phyloP scores from a whole-genome alignment of 2,329 filamentous ascomycete species.

The Penicillium sp. region DNA sequence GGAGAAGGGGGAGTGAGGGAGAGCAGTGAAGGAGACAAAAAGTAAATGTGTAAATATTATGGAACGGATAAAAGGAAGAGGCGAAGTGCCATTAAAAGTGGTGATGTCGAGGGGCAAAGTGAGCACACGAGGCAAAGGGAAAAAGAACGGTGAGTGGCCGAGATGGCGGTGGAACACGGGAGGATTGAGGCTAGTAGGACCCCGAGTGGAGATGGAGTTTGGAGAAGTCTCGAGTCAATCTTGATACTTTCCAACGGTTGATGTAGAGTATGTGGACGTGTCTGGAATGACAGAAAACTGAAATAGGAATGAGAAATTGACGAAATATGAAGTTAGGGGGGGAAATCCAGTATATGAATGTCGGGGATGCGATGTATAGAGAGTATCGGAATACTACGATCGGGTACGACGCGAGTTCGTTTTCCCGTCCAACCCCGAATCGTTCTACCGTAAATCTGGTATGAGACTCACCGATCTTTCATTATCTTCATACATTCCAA shows the following conservation, averaged over 20 bases:
- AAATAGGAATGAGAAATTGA: neutral
- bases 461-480: neutral
- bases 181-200: conserved; percentile 8
- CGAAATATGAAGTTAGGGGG: neutral
- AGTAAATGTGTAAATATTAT: neutral
- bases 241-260: too few relatives aligned
- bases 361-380: too few relatives aligned
- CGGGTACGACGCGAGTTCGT: neutral
- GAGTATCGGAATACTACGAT: neutral
- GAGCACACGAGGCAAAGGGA: conserved; percentile 13
- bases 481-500: neutral
- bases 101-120: conserved; percentile 22
- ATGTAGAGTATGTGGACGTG: too few relatives aligned
- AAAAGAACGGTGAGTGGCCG: conserved; percentile 21
- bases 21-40: neutral
- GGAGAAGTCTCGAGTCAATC: neutral
- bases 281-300: too few relatives aligned
- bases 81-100: conserved; percentile 1
- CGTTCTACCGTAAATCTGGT: neutral
- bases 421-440: neutral
- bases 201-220: neutral
- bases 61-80: neutral
- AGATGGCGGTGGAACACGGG: conserved; percentile 15
- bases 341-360: neutral
- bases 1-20: neutral